Evolutionary conservation across 1,284 basidiomycete species (phyloP).

Genomic region (Microbotryum silenes-acaulis): DNA sequence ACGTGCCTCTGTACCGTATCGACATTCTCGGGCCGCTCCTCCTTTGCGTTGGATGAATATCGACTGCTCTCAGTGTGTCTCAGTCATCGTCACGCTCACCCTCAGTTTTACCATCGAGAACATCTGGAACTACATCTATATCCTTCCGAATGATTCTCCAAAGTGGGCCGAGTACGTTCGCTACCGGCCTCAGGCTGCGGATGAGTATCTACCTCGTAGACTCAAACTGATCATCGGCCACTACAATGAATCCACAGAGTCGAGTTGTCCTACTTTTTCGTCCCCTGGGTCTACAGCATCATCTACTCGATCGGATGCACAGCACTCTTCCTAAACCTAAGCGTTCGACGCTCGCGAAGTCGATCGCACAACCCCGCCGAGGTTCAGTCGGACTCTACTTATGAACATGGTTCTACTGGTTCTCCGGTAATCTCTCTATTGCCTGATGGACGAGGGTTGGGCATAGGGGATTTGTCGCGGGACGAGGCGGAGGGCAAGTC

Average conservation of each 20-base stretch:
- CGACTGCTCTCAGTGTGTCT: background rate
- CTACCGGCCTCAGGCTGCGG: background rate
- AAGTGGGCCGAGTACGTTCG: background rate
- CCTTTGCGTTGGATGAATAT: too few relatives aligned
- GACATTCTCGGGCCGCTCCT: too few relatives aligned
- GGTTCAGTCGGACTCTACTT: too few relatives aligned
- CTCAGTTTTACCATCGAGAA: conserved; percentile 3
- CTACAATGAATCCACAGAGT: background rate
- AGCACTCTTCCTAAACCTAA: background rate
- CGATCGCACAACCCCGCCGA: too few relatives aligned
- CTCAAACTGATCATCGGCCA: background rate
- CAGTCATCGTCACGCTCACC: background rate
- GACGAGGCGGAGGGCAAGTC: too few relatives aligned
- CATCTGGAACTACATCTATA: conserved; percentile 4
- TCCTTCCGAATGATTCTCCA: background rate
- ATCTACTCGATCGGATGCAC: conserved; percentile 1
- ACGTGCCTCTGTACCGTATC: too few relatives aligned
- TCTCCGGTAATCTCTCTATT: too few relatives aligned
- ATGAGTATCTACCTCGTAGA: too few relatives aligned
- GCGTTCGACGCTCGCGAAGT: too few relatives aligned
- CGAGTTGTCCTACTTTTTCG: conserved; percentile 2
- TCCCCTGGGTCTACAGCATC: background rate
- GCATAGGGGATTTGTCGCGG: too few relatives aligned
- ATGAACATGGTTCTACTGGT: too few relatives aligned
- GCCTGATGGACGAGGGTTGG: too few relatives aligned